Evolutionary conservation across 192 early-diverging fungal species (phyloP).

Genomic region (Rhizophagus sp.): DNA sequence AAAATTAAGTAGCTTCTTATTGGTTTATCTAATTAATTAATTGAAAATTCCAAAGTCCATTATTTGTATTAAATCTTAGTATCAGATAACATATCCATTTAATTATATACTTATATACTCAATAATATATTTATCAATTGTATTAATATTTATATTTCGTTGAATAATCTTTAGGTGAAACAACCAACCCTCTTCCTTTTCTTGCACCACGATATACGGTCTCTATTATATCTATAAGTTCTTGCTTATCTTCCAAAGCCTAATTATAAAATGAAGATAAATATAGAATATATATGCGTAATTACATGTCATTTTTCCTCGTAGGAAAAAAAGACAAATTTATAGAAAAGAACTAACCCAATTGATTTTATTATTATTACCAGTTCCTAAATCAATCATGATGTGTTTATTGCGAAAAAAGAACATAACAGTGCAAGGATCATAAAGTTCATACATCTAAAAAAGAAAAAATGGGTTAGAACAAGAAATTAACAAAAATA

Average conservation of each 20-base stretch:
- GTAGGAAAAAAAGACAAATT: background rate
- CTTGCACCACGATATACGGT: constrained; percentile 91
- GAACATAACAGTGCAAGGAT: constrained; percentile 98
- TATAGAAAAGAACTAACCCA: constrained; percentile 53
- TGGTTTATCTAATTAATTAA: too few relatives aligned
- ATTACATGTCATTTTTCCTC: too few relatives aligned
- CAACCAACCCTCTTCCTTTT: constrained; percentile 96
- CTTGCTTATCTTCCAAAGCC: constrained; percentile 89
- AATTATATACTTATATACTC: too few relatives aligned
- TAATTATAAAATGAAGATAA: background rate
- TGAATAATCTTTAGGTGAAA: constrained; percentile 96
- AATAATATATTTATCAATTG: too few relatives aligned
- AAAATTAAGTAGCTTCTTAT: too few relatives aligned
- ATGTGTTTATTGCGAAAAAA: constrained; percentile 97
- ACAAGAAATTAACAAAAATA: background rate
- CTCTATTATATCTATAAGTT: constrained; percentile 93
- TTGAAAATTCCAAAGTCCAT: too few relatives aligned
- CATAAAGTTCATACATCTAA: constrained; percentile 98
- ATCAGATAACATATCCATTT: too few relatives aligned
- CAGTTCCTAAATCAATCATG: constrained; percentile 98
- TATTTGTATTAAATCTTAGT: too few relatives aligned
- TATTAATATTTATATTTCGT: constrained; percentile 96
- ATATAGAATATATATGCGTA: background rate
- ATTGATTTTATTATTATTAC: constrained; percentile 99
- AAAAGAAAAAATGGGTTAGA: constrained; percentile 42